phyloP scores from a whole-genome alignment of 1,284 basidiomycete species.

The Papiliotrema nemorosa region DNA sequence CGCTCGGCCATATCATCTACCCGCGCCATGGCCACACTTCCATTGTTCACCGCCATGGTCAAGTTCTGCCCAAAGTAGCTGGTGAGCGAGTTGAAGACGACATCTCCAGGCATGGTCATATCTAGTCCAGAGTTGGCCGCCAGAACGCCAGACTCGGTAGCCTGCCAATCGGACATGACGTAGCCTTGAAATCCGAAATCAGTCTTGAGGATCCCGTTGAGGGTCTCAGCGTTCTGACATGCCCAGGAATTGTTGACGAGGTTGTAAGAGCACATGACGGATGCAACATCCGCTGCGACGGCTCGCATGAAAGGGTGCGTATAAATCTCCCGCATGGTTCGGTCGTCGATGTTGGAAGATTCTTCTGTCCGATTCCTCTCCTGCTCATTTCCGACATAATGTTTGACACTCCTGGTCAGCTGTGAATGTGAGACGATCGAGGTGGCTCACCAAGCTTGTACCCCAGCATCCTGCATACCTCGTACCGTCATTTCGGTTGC shows the following conservation, averaged over 20 bases:
- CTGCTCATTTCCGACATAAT: slow-evolving; percentile 54
- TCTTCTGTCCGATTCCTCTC: slow-evolving; percentile 50
- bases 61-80: slow-evolving; percentile 59
- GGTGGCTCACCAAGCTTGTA: slow-evolving; percentile 52
- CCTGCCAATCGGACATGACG: slow-evolving; percentile 65
- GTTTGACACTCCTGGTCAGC: slow-evolving; percentile 58
- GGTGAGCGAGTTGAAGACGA: slow-evolving; percentile 50
- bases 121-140: slow-evolving; percentile 63
- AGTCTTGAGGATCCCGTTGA: slow-evolving; percentile 68
- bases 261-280: slow-evolving; percentile 72
- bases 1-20: slow-evolving; percentile 64
- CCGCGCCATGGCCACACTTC: slow-evolving; percentile 55
- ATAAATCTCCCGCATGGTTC: slow-evolving; percentile 56
- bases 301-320: slow-evolving; percentile 61
- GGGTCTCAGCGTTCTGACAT: slow-evolving; percentile 63
- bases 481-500: slow-evolving; percentile 69
- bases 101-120: slow-evolving; percentile 62
- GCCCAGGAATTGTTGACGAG: slow-evolving; percentile 61
- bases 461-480: slow-evolving; percentile 68
- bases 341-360: slow-evolving; percentile 70
- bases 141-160: slow-evolving; percentile 55
- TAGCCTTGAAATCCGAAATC: slow-evolving; percentile 76
- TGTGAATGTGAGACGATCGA: background rate
- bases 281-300: slow-evolving; percentile 69
- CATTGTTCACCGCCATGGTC: slow-evolving; percentile 56